A percentile compares a stretch with the other conserved stretches of the same genome.
Conservation (phyloP, 345 rosid genomes). For the Melaleuca alternifolia region DNA sequence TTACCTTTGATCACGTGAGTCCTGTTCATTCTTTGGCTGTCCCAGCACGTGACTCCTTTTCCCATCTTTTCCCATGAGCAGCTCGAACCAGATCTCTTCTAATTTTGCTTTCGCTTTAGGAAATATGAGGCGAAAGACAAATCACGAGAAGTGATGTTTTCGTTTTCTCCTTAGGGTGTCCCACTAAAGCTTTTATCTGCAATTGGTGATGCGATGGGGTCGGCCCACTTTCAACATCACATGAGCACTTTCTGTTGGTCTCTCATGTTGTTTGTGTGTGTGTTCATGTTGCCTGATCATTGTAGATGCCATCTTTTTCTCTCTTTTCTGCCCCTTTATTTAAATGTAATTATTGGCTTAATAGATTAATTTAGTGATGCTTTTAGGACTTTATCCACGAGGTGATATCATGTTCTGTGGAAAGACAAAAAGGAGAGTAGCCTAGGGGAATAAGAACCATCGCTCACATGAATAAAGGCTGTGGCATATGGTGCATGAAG, state of each 20-base stretch:
- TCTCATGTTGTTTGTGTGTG: conserved; percentile 14
- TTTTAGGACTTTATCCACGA: not conserved
- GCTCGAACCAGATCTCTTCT: not conserved
- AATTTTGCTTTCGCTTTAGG: not conserved
- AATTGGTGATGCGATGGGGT: conserved; percentile 7
- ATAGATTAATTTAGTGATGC: not conserved
- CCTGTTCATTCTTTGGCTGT: conserved; percentile 3
- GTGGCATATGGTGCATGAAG: not conserved
- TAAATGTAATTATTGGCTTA: not conserved
- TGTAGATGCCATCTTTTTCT: not conserved
- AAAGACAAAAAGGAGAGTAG: not conserved
- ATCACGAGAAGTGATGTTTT: not conserved
- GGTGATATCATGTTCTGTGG: not conserved
- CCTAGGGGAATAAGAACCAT: not conserved
- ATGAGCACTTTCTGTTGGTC: conserved; percentile 38
- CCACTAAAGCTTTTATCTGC: not conserved
- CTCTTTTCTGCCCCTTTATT: not conserved
- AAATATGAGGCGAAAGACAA: not conserved
- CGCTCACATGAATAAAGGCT: not conserved
- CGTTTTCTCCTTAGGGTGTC: not conserved
- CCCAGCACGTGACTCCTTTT: conserved; percentile 11
- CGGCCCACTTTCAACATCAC: conserved; percentile 21
- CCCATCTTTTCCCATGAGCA: not conserved
- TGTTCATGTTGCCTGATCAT: not conserved
- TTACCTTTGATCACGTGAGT: conserved; percentile 1